Evolutionary conservation across 2,329 filamentous ascomycete genomes (phyloP).

Genomic region (Beauveria australis): DNA sequence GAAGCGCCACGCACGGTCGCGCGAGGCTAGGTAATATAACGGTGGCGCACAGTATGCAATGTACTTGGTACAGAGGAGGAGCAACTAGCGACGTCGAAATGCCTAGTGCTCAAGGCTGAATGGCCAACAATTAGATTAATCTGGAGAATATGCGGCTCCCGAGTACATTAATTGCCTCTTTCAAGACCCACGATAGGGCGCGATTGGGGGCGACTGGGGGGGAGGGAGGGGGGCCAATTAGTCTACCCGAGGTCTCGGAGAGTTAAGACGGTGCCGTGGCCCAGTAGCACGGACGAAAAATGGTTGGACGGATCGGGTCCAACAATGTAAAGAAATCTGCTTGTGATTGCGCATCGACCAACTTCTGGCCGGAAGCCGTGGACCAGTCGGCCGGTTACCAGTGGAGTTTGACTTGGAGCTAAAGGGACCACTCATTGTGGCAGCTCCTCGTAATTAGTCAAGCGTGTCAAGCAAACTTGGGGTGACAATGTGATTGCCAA

Average conservation of each 20-base stretch:
- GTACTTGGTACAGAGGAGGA: not conserved
- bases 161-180: too few relatives aligned
- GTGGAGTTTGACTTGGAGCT: too few relatives aligned
- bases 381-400: too few relatives aligned
- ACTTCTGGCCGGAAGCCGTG: not conserved
- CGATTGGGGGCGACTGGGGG: too few relatives aligned
- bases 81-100: not conserved
- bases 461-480: too few relatives aligned
- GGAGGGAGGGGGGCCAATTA: too few relatives aligned
- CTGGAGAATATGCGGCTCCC: not conserved
- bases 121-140: not conserved
- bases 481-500: too few relatives aligned
- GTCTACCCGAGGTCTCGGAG: not conserved
- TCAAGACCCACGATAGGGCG: too few relatives aligned
- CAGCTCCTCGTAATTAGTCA: not conserved
- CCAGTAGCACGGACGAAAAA: too few relatives aligned
- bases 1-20: not conserved
- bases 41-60: not conserved
- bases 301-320: too few relatives aligned
- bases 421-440: not conserved
- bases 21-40: not conserved
- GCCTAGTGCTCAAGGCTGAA: not conserved
- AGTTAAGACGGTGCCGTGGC: not conserved
- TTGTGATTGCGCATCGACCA: constrained; percentile 5
- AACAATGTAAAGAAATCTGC: not conserved